Percentiles rank a stretch among this genome's conserved stretches.
Conservation (phyloP, 129 eudicot genomes). For the Glebionis coronaria region DNA sequence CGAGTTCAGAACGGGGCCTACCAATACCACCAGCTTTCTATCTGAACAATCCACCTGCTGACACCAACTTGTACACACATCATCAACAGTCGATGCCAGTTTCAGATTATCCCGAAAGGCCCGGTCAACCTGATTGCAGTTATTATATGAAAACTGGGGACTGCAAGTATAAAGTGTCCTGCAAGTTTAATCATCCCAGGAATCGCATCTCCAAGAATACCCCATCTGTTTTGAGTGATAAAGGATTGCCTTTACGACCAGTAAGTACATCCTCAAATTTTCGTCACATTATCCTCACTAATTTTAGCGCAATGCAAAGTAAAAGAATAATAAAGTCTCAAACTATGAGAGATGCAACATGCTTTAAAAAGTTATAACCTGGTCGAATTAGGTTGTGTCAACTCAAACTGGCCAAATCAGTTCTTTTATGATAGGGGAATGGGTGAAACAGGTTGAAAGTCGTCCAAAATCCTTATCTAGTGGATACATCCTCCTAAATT, state of each 20-base stretch:
- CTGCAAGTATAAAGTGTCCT: conserved; percentile 62
- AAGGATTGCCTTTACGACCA: conserved; percentile 88
- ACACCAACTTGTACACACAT: conserved; percentile 42
- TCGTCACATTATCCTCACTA: background rate
- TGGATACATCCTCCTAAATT: conserved; percentile 1
- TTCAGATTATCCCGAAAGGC: conserved; percentile 82
- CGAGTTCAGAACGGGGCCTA: conserved; percentile 51
- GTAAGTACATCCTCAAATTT: conserved; percentile 52
- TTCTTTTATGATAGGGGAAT: background rate
- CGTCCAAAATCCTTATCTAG: background rate
- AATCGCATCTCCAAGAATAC: conserved; percentile 33
- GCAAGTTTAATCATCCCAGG: conserved; percentile 91
- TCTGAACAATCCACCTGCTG: conserved; percentile 49
- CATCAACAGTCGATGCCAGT: conserved; percentile 37
- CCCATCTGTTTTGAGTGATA: conserved; percentile 54
- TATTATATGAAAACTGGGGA: conserved; percentile 81
- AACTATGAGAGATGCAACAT: background rate
- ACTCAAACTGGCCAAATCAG: background rate
- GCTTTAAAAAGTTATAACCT: background rate
- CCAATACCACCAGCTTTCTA: conserved; percentile 79
- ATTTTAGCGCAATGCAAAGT: background rate
- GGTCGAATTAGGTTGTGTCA: background rate
- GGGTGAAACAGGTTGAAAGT: conserved; percentile 9
- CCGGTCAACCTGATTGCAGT: conserved; percentile 91
- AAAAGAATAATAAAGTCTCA: background rate